These are phyloP conservation scores for Cymbidium sinense DNA, from an alignment of 106 monocot genomes.

Conservation along the genomic window DNA sequence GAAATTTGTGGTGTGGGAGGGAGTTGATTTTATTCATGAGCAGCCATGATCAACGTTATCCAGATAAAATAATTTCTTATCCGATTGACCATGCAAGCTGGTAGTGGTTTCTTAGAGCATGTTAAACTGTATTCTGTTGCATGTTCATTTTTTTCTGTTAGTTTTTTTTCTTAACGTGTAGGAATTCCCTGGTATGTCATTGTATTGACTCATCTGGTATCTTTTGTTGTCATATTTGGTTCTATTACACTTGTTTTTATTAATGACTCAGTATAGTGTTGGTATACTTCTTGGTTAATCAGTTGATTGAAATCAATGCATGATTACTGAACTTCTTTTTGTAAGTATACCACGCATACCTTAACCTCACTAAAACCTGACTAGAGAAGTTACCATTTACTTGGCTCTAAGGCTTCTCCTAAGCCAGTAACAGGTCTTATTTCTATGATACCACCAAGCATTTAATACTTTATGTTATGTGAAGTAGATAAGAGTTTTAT, in stretches of 20 bases:
- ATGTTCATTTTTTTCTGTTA: too few species aligned
- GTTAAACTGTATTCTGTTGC: too few species aligned
- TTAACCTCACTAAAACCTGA: neutral
- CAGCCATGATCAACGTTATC: too few species aligned
- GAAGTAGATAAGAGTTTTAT: neutral
- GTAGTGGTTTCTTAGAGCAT: too few species aligned
- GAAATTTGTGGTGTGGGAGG: too few species aligned
- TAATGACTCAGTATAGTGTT: too few species aligned
- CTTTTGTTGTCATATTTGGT: neutral
- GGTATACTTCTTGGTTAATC: neutral
- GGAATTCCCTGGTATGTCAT: neutral
- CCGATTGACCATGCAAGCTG: too few species aligned
- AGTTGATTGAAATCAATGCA: neutral
- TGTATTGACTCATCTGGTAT: neutral
- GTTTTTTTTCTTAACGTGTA: neutral
- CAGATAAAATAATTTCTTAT: too few species aligned
- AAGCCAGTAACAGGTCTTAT: too few species aligned
- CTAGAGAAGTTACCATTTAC: neutral
- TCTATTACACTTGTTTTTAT: neutral
- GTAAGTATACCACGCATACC: neutral
- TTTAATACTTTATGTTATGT: neutral
- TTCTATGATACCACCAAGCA: neutral
- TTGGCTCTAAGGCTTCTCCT: neutral
- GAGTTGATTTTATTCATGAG: too few species aligned
- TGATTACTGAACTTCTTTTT: neutral